phyloP scores from a whole-genome alignment of 2,329 filamentous ascomycete genomes.

The Aspergillus ruber region DNA sequence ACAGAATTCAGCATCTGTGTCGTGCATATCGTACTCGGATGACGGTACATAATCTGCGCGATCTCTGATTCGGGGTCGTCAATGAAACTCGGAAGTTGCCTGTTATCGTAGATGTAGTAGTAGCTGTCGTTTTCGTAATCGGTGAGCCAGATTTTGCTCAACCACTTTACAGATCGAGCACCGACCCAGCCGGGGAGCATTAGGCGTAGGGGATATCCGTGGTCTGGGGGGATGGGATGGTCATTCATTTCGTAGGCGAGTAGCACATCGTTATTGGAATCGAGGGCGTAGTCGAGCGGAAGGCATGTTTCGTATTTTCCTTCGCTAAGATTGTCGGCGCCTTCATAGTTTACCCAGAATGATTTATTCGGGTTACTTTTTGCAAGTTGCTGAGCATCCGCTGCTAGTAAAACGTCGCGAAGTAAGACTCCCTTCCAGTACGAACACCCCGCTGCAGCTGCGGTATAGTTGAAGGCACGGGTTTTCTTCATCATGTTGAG shows the following conservation, averaged over 20 bases:
- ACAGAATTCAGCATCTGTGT: slow-evolving; percentile 47
- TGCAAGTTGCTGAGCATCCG: slow-evolving; percentile 27
- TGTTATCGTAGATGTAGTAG: slow-evolving; percentile 48
- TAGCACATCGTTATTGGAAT: slow-evolving; percentile 43
- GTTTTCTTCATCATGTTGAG: slow-evolving; percentile 45
- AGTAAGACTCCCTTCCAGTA: slow-evolving; percentile 47
- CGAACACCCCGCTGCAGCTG: slow-evolving; percentile 43
- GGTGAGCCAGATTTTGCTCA: slow-evolving; percentile 34
- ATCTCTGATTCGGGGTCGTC: slow-evolving; percentile 45
- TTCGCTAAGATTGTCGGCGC: slow-evolving; percentile 42
- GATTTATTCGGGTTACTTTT: slow-evolving; percentile 12
- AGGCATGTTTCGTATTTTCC: slow-evolving; percentile 45
- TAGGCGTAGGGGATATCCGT: slow-evolving; percentile 39
- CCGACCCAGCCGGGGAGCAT: slow-evolving; percentile 40
- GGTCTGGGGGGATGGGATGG: slow-evolving; percentile 33
- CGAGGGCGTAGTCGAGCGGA: slow-evolving; percentile 45
- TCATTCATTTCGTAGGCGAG: slow-evolving; percentile 41
- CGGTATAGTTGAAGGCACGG: slow-evolving; percentile 45
- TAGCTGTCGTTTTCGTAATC: slow-evolving; percentile 38
- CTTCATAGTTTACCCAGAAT: slow-evolving; percentile 46
- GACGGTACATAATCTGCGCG: slow-evolving; percentile 41
- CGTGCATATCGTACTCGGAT: slow-evolving; percentile 44
- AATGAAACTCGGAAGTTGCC: slow-evolving; percentile 44
- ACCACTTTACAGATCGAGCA: slow-evolving; percentile 39
- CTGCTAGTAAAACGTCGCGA: slow-evolving; percentile 39